Evolutionary conservation across 2,329 filamentous ascomycete species (phyloP), one percentile per base, ranked within the genome.

Genomic region (Zymoseptoria pseudotritici): DNA sequence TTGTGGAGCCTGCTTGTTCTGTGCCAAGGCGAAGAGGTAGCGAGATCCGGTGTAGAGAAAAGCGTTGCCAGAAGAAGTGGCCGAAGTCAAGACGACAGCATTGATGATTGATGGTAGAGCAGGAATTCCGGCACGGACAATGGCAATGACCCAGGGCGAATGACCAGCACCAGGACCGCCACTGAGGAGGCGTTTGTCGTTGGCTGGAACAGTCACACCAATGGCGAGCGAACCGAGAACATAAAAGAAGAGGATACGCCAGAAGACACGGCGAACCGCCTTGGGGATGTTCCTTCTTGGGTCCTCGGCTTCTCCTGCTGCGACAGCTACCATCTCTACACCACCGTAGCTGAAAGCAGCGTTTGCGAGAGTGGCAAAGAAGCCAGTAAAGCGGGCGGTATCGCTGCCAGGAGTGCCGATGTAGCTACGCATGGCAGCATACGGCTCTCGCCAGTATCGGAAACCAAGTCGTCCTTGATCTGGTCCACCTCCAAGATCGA

Each of bases 101-200:
- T 93, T 93, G 74, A 92, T 86, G 58, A 92, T 82, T 9, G 83
- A 84, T 0, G 87, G 86, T 3, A 91, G 81, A 6, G 82, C 86
- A 3, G 77, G 79, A 55, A 91, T 86, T 0, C 86, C 84, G 1
- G 88, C 87, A 21, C 83, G 81, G 5, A 82, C 79, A 29, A 87
- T 85, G 17, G 88, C 88, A 63, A 91, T 89, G 60, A 91, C 87
- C 68, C 86, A 89, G 9, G 86, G 87, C 54, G 73, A 76, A 1
- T 71, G 69, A 11, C 59, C 67, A 20, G 70, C 70, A 42, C 73
- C 73, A 13, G 70, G 74, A 65, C 72, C 69, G 10, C 74, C 79
- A 2, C 81, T 79, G 21, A 77, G 73, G 2, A 88, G 78, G 13
- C 77, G 69, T 0, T 69, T 66, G 60, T 86, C 80, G 54, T 81